Conservation (phyloP, 441 rosid species). For the Melastoma candidum region DNA sequence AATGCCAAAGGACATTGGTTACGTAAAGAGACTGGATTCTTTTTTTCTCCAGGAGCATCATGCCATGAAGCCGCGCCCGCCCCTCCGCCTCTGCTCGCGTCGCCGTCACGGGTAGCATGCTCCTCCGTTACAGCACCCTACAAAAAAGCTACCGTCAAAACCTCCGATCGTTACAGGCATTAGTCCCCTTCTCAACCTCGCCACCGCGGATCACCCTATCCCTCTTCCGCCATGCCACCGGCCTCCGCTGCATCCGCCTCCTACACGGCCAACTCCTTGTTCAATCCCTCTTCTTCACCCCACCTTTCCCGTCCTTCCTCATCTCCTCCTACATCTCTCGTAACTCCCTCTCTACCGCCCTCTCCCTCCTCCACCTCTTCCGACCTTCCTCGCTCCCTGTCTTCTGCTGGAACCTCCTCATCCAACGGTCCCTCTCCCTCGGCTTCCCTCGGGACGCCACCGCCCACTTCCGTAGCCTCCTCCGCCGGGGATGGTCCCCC, state of each 20-base stretch:
- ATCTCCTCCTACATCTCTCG: constrained; percentile 58
- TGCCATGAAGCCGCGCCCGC: too few relatives aligned
- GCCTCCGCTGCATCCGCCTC: constrained; percentile 12
- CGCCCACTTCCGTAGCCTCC: constrained; percentile 36
- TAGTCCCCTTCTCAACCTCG: too few relatives aligned
- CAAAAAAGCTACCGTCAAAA: too few relatives aligned
- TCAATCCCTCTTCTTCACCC: constrained; percentile 19
- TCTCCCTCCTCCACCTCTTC: constrained; percentile 46
- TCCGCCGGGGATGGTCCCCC: constrained; percentile 49
- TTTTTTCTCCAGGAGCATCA: too few relatives aligned
- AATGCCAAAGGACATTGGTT: too few relatives aligned
- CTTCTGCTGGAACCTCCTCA: constrained; percentile 69
- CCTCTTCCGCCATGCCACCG: too few relatives aligned
- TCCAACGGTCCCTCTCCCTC: constrained; percentile 32
- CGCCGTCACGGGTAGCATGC: too few relatives aligned
- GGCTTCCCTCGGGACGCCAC: constrained; percentile 29
- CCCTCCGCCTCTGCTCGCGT: too few relatives aligned
- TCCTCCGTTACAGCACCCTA: too few relatives aligned
- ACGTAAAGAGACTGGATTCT: too few relatives aligned
- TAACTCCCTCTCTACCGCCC: constrained; percentile 33
- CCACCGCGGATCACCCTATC: too few relatives aligned
- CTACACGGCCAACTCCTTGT: constrained; percentile 60
- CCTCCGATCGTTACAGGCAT: too few relatives aligned
- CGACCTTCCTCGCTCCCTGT: constrained; percentile 41
- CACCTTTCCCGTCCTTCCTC: constrained; percentile 35